A percentile compares a stretch with the other conserved stretches of the same genome.
These are phyloP conservation scores for Thyridium curvatum DNA, from an alignment of 2,329 filamentous ascomycete genomes.

Conservation along the genomic window DNA sequence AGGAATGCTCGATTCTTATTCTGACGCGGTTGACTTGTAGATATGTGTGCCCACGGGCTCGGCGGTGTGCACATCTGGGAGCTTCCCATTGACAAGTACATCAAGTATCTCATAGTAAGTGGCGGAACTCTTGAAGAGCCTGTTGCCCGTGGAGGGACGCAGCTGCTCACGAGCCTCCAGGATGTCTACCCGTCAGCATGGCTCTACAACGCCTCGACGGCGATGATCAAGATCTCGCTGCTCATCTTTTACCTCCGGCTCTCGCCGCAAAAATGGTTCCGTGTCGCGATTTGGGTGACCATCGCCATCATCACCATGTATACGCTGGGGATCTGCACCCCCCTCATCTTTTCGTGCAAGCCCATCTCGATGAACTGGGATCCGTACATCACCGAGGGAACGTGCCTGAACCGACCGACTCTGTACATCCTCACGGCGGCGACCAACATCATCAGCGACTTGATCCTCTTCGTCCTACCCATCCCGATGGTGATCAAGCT, in stretches of 20 bases:
- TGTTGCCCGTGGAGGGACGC: neutral
- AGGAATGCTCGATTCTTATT: too few relatives aligned
- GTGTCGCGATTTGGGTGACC: slow-evolving; percentile 18
- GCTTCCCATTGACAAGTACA: slow-evolving; percentile 17
- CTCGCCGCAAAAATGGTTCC: slow-evolving; percentile 26
- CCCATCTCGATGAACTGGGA: slow-evolving; percentile 26
- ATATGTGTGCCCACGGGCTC: slow-evolving; percentile 17
- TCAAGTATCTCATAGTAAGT: slow-evolving; percentile 15
- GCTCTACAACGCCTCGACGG: too few relatives aligned
- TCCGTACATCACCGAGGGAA: slow-evolving; percentile 17
- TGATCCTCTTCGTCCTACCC: slow-evolving; percentile 38
- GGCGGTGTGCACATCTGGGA: slow-evolving; percentile 24
- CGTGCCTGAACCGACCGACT: slow-evolving; percentile 30
- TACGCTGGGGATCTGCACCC: slow-evolving; percentile 23
- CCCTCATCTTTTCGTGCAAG: slow-evolving; percentile 27
- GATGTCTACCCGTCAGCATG: too few relatives aligned
- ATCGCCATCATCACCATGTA: slow-evolving; percentile 22
- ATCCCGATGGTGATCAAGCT: slow-evolving; percentile 38
- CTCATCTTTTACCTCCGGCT: slow-evolving; percentile 30
- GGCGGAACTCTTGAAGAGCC: too few relatives aligned
- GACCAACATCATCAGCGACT: slow-evolving; percentile 40
- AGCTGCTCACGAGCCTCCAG: neutral
- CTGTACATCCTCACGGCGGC: slow-evolving; percentile 42
- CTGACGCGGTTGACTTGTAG: slow-evolving; percentile 8
- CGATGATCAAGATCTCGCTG: slow-evolving; percentile 23